These are phyloP conservation scores for Panellus pusillus DNA, from an alignment of 768 basidiomycete genomes.

Conservation along the genomic window DNA sequence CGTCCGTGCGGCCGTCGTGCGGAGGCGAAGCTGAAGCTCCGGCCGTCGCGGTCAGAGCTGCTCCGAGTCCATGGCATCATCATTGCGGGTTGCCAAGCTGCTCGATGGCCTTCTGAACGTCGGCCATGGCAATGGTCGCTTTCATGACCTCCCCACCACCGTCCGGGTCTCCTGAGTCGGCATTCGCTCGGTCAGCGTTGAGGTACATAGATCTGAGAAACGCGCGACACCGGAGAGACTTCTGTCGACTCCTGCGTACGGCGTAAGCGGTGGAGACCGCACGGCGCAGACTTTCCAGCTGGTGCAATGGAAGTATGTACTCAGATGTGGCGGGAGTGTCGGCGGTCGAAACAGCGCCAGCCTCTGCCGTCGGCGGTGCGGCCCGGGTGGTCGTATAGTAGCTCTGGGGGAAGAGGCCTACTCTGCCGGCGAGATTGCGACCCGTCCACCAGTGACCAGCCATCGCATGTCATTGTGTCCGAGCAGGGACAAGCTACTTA, in stretches of 20 bases:
- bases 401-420: slow-evolving; percentile 89
- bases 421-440: slow-evolving; percentile 74
- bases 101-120: slow-evolving; percentile 88
- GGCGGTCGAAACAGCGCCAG: slow-evolving; percentile 19
- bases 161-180: slow-evolving; percentile 29
- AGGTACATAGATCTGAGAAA: slow-evolving; percentile 33
- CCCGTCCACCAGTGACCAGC: slow-evolving; percentile 99
- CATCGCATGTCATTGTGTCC: slow-evolving; percentile 76
- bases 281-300: slow-evolving; percentile 17
- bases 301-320: slow-evolving; percentile 28
- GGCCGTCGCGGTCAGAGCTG: slow-evolving; percentile 47
- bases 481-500: background rate
- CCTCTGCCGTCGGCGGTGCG: slow-evolving; percentile 40
- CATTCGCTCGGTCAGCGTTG: slow-evolving; percentile 20
- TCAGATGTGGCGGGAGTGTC: slow-evolving; percentile 17
- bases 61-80: too few species aligned
- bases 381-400: slow-evolving; percentile 87
- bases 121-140: slow-evolving; percentile 85
- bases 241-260: slow-evolving; percentile 43
- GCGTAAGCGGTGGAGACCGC: slow-evolving; percentile 34
- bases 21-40: slow-evolving; percentile 81
- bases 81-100: slow-evolving; percentile 62
- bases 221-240: slow-evolving; percentile 29
- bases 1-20: slow-evolving; percentile 53
- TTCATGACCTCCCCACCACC: slow-evolving; percentile 78